Evolutionary conservation across 192 early-diverging fungal genomes (phyloP).

Genomic region (Coemansia umbellata): DNA sequence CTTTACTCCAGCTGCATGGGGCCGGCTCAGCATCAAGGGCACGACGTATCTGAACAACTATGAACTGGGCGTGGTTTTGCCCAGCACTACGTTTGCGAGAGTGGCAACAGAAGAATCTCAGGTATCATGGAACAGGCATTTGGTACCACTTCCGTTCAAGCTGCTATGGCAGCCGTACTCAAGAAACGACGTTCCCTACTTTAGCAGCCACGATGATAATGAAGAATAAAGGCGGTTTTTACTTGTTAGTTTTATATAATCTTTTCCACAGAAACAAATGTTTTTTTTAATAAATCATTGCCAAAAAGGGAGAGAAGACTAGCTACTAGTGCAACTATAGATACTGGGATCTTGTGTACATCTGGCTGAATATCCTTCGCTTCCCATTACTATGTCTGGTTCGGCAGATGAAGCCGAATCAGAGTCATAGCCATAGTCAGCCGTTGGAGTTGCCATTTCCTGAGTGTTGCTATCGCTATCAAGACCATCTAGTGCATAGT

Average conservation of each 20-base stretch:
- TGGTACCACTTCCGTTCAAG: constrained; percentile 13
- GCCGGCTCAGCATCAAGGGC: neutral
- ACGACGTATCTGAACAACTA: constrained; percentile 34
- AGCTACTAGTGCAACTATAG: neutral
- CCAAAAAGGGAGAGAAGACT: neutral
- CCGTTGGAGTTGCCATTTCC: neutral
- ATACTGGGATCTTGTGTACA: neutral
- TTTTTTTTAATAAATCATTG: too few relatives aligned
- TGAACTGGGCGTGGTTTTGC: constrained; percentile 27
- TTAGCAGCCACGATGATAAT: too few relatives aligned
- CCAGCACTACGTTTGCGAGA: neutral
- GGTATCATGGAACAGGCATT: constrained; percentile 1
- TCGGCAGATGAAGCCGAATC: too few relatives aligned
- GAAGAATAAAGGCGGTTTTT: too few relatives aligned
- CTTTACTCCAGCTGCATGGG: constrained; percentile 37
- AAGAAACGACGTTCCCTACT: constrained; percentile 7
- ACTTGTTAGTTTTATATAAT: neutral
- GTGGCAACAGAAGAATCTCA: neutral
- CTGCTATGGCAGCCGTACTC: constrained; percentile 15
- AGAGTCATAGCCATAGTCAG: too few relatives aligned
- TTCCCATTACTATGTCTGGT: neutral
- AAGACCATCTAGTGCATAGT: neutral
- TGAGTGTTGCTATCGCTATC: neutral
- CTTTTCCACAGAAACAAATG: neutral
- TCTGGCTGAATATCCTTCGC: neutral